Evolutionary conservation across 306 rosid genomes (phyloP), one percentile per base, ranked within the genome.

Genomic region (Lotus japonicus): DNA sequence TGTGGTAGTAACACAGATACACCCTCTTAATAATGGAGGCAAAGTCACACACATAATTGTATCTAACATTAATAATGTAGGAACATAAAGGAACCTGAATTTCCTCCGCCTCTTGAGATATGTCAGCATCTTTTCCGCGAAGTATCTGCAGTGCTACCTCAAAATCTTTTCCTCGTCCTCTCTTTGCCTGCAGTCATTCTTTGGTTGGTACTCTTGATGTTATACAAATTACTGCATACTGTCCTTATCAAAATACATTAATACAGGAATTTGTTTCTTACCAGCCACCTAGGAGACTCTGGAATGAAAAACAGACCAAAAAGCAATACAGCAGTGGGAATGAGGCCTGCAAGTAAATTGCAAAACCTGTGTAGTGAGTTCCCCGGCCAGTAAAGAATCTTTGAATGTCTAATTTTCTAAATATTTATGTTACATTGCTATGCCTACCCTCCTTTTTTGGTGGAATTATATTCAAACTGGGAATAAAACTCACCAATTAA

Each of bases 231-330:
- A 26, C 33, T 58, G 31, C 17, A 43, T 17, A 9, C 3, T 21
- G 3, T 10, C 36, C 0, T 26, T 2, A 26, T 33, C n/a, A n/a
- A n/a, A n/a, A n/a, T 7, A 64, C 15, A 19, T 50, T 52, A 12
- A 58, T 31, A 42, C 15, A 21, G 10, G 15, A 74, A 52, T 48
- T 19, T 23, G 31, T 36, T 83, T 68, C 87, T 82, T 77, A 92
- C 98, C 78, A 92, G 80, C 97, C 97, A 94, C 88, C 98, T 86
- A 23, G 98, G 98, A 80, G 98, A 94, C 82, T 94, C 98, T 0
- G 96, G 98, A 74, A 94, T 85, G 77, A 94, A 76, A 77, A 90
- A 75, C 72, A 90, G 94, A 77, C 98, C 98, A 35, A 88, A 72
- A 76, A 84, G 78, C 77, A 89, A 78, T 33, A 92, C 64, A 35